phyloP scores from a whole-genome alignment of 2,329 filamentous ascomycete genomes.

The Fusarium robinianum region DNA sequence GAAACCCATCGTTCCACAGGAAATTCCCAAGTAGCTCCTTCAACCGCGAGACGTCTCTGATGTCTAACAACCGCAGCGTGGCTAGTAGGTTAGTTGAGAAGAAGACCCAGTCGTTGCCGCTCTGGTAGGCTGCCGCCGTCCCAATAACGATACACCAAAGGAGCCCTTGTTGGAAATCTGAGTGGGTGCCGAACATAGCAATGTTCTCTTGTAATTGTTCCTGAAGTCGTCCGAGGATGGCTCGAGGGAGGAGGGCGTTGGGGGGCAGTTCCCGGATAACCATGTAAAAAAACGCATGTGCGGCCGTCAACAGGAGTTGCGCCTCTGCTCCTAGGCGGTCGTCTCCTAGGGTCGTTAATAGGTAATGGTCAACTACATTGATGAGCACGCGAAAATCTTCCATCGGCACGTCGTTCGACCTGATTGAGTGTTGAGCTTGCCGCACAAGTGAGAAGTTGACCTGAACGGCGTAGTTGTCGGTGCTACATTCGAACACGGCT shows the following conservation, averaged over 20 bases:
- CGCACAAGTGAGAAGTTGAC: slow-evolving; percentile 15
- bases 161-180: slow-evolving; percentile 10
- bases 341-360: slow-evolving; percentile 4
- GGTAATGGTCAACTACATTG: slow-evolving; percentile 17
- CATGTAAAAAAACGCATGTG: slow-evolving; percentile 12
- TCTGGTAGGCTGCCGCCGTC: slow-evolving; percentile 8
- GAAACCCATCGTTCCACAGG: slow-evolving; percentile 14
- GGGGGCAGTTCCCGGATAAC: slow-evolving; percentile 10
- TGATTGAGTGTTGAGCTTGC: slow-evolving; percentile 13
- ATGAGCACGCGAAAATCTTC: slow-evolving; percentile 20
- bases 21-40: slow-evolving; percentile 7
- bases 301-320: slow-evolving; percentile 11
- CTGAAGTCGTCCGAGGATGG: slow-evolving; percentile 3
- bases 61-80: neutral
- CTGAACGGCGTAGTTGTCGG: neutral
- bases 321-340: slow-evolving; percentile 2
- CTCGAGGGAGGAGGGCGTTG: neutral
- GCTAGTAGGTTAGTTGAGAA: slow-evolving; percentile 10
- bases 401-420: slow-evolving; percentile 2
- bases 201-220: slow-evolving; percentile 1
- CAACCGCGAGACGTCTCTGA: neutral
- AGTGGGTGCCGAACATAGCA: neutral
- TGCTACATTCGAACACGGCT: slow-evolving; percentile 6
- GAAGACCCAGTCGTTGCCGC: slow-evolving; percentile 9
- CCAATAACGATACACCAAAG: slow-evolving; percentile 20